Conservation (phyloP, 371 early-diverging fungal species). For the Blastocladiella emersonii region DNA sequence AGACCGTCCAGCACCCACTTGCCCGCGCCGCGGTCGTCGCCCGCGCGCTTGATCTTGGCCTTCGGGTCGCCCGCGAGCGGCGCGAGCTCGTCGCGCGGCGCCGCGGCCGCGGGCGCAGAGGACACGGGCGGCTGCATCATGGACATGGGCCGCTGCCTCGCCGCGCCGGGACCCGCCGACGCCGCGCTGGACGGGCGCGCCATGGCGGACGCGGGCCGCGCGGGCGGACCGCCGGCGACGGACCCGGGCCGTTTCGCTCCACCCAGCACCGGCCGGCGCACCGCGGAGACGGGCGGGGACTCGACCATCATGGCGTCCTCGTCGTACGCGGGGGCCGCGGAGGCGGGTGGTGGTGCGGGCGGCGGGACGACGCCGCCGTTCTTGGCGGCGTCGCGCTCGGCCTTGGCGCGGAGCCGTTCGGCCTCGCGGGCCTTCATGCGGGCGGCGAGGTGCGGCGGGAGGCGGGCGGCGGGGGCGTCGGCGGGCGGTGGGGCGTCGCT, state of each 20-base stretch:
- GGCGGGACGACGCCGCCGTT: background rate
- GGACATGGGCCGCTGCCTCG: background rate
- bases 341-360: background rate
- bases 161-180: background rate
- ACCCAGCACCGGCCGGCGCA: too few relatives aligned
- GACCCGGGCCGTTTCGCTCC: too few relatives aligned
- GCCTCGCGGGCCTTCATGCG: background rate
- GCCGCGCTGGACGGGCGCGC: background rate
- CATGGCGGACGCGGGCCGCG: background rate
- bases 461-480: background rate
- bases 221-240: background rate
- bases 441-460: background rate
- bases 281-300: too few relatives aligned
- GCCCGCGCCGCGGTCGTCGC: constrained; percentile 43
- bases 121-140: constrained; percentile 12
- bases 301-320: background rate
- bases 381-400: background rate
- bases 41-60: constrained; percentile 30
- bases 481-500: background rate
- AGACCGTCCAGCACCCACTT: constrained; percentile 66
- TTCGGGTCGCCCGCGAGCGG: background rate
- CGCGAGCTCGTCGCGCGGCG: constrained; percentile 10
- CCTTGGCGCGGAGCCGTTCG: too few relatives aligned
- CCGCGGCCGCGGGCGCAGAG: constrained; percentile 9
- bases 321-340: background rate